These are phyloP conservation scores for Chlamydomonas schloesseri DNA, from an alignment of 139 green algal genomes.

Conservation along the genomic window DNA sequence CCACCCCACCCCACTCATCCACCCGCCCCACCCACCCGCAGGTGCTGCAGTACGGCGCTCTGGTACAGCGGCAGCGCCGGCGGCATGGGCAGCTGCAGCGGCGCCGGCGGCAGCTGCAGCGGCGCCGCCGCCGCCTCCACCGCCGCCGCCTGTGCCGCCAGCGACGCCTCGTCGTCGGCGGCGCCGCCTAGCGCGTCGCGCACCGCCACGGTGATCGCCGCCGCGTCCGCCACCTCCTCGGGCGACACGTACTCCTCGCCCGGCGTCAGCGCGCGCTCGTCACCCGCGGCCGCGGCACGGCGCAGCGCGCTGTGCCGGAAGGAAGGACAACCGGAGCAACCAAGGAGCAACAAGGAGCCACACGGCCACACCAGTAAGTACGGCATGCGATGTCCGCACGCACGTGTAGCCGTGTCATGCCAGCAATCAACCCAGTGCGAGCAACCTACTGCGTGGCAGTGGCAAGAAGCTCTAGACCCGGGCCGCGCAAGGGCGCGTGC, in stretches of 20 bases:
- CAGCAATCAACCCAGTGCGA: too few species aligned
- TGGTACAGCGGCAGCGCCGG: constrained; percentile 38
- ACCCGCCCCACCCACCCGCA: not conserved
- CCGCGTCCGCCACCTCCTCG: not conserved
- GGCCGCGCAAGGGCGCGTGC: too few species aligned
- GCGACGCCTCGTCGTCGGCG: not conserved
- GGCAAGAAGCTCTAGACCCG: too few species aligned
- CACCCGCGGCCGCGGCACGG: constrained; percentile 14
- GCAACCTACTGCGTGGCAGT: too few species aligned
- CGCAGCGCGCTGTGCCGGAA: constrained; percentile 25
- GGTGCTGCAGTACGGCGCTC: constrained; percentile 22
- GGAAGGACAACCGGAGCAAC: too few species aligned
- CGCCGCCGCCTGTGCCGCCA: not conserved
- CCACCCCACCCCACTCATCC: not conserved
- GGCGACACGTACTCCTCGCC: not conserved
- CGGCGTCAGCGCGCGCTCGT: constrained; percentile 7
- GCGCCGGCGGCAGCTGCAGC: not conserved
- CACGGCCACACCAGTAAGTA: too few species aligned
- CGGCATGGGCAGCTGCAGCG: constrained; percentile 38
- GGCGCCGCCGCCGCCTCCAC: not conserved
- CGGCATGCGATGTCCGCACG: too few species aligned
- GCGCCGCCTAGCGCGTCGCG: not conserved
- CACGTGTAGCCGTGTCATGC: too few species aligned
- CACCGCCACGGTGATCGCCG: not conserved
- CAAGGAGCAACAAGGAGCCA: too few species aligned